A percentile compares a stretch with the other conserved stretches of the same genome.
phyloP scores from a whole-genome alignment of 768 basidiomycete species.

The Mrakia gelida region DNA sequence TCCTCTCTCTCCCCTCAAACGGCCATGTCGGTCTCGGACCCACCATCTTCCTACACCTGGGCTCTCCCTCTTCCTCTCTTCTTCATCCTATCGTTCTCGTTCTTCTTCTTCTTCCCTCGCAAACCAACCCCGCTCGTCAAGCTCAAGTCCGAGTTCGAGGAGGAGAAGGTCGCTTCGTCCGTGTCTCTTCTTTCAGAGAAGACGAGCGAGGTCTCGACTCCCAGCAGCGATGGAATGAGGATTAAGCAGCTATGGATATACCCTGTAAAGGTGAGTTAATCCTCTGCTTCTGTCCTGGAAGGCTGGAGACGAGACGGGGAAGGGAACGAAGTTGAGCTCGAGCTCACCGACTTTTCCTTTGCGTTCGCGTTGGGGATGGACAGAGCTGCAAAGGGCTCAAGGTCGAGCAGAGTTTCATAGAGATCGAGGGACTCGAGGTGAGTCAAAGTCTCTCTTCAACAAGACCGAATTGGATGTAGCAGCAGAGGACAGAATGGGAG shows the following conservation, averaged over 20 bases:
- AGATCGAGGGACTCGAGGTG: conserved; percentile 11
- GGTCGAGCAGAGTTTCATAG: not conserved
- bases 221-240: not conserved
- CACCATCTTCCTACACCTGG: not conserved
- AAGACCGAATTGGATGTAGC: not conserved
- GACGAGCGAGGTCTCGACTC: not conserved
- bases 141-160: not conserved
- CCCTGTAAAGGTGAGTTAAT: conserved; percentile 24
- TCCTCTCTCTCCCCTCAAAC: not conserved
- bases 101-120: not conserved
- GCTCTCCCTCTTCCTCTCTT: not conserved
- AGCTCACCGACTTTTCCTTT: not conserved
- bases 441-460: not conserved
- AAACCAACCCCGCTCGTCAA: not conserved
- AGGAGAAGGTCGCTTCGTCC: not conserved
- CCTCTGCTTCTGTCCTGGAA: not conserved
- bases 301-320: too few species aligned
- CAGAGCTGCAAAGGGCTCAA: conserved; percentile 28
- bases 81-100: not conserved
- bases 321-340: not conserved
- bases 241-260: conserved; percentile 17
- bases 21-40: not conserved
- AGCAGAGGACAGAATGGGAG: not conserved
- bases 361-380: not conserved
- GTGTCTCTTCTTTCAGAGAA: not conserved